Percentiles rank a stretch among this genome's conserved stretches.
phyloP scores from a whole-genome alignment of 2,329 filamentous ascomycete genomes.

The Paecilomyces formosus region DNA sequence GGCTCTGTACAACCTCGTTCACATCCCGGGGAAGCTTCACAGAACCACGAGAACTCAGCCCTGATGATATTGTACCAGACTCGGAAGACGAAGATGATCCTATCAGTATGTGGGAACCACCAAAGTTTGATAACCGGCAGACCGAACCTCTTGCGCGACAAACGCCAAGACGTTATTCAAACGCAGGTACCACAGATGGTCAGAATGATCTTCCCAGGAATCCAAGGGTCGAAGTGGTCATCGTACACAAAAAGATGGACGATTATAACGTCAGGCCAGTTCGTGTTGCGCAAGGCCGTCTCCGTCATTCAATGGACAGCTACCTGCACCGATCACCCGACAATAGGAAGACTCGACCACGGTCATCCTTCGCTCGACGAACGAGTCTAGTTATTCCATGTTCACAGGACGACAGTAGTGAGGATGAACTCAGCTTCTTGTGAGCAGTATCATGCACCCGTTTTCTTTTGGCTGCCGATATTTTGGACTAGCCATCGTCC shows the following conservation, averaged over 20 bases:
- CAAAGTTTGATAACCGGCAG: neutral
- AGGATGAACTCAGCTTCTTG: slow-evolving; percentile 33
- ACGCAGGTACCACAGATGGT: neutral
- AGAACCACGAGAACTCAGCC: neutral
- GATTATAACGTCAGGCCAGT: neutral
- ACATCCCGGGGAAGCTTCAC: neutral
- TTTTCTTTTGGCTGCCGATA: neutral
- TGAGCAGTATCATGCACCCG: slow-evolving; percentile 6
- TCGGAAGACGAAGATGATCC: neutral
- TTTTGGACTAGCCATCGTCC: neutral
- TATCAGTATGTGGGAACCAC: neutral
- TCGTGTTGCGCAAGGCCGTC: neutral
- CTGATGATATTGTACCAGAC: neutral
- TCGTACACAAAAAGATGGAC: neutral
- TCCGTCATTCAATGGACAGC: neutral
- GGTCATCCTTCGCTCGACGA: slow-evolving; percentile 1
- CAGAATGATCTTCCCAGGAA: neutral
- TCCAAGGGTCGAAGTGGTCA: neutral
- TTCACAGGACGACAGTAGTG: slow-evolving; percentile 23
- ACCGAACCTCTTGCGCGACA: neutral
- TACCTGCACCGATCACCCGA: neutral
- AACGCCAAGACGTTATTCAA: neutral
- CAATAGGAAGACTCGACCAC: neutral
- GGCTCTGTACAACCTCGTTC: neutral
- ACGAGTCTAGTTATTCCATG: slow-evolving; percentile 16